Evolutionary conservation across 768 basidiomycete species (phyloP), one percentile per base, ranked within the genome.

Genomic region (Phylloporus sp.): DNA sequence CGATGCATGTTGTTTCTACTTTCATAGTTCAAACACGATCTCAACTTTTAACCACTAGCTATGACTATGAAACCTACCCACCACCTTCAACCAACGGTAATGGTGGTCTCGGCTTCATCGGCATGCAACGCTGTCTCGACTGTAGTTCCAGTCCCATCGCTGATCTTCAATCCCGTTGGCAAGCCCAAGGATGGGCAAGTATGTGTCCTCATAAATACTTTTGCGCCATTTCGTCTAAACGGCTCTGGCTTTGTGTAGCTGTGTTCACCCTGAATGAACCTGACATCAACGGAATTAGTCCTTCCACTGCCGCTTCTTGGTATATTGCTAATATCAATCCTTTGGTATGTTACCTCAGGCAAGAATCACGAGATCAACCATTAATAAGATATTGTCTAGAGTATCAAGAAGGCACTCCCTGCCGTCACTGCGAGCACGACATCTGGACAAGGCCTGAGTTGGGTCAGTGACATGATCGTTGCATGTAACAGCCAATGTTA

Each of bases 211-310:
- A 12, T 24, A 23, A 15, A 12, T 23, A 13, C 2, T 29, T 5
- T 2, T 31, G 13, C 22, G 6, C 5, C 20, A 23, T 18, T 2
- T 36, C 9, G 6, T 48, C 49, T 52, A 27, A 52, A 11, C 4
- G 0, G 10, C 18, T 26, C 39, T 50, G 20, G 43, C 41, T 6
- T 3, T 18, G 2, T 22, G 4, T 40, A 69, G 70, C 61, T 11
- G 68, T 72, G 6, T 70, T 70, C 55, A 71, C 45, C 43, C 47
- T 74, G 57, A 73, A 73, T 41, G 72, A 73, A 49, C 72, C 72
- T 2, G 72, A 73, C 47, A 32, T 62, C 53, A 67, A 63, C 10
- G 59, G 60, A 5, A 71, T 68, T 39, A 39, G 45, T 18, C 65
- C 72, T 7, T 48, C 46, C 24, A 27, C 59, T 22, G 72, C 72